Evolutionary conservation across 2,329 filamentous ascomycete genomes (phyloP).

Genomic region (Diaporthe eres): DNA sequence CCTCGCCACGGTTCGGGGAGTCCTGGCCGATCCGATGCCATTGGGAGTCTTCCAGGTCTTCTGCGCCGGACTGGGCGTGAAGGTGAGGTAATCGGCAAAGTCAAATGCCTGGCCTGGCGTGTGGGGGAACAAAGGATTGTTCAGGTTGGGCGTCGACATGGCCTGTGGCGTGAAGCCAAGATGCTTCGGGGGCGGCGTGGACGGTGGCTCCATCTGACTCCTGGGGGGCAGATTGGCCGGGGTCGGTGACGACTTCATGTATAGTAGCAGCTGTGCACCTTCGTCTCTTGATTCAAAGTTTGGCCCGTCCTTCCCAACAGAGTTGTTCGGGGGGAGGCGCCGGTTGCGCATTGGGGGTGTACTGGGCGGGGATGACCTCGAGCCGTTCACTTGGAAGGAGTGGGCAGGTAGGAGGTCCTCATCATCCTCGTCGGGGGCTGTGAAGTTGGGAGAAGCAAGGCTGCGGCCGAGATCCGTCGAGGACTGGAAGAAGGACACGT

Average conservation of each 20-base stretch:
- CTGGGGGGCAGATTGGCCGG: constrained; percentile 75
- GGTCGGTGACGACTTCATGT: constrained; percentile 91
- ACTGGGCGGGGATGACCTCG: constrained; percentile 79
- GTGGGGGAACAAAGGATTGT: constrained; percentile 74
- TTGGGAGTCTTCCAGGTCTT: constrained; percentile 88
- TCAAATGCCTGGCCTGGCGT: constrained; percentile 91
- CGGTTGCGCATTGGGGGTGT: constrained; percentile 80
- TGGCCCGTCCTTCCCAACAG: constrained; percentile 58
- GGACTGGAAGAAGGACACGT: constrained; percentile 84
- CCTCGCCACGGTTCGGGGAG: constrained; percentile 77
- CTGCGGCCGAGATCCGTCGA: constrained; percentile 77
- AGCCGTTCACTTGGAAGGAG: constrained; percentile 76
- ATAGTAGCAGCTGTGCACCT: constrained; percentile 84
- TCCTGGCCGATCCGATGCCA: constrained; percentile 64
- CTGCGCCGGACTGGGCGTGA: constrained; percentile 95
- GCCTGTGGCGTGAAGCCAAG: constrained; percentile 83
- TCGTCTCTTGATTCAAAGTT: constrained; percentile 74
- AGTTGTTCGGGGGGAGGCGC: constrained; percentile 59
- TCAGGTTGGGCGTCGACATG: constrained; percentile 87
- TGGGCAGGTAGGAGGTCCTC: constrained; percentile 84
- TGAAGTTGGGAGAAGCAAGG: constrained; percentile 71
- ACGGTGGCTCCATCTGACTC: constrained; percentile 76
- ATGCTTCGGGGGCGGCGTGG: constrained; percentile 82
- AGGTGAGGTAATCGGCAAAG: constrained; percentile 97
- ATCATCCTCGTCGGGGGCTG: constrained; percentile 81